A percentile compares a stretch with the other conserved stretches of the same genome.
Evolutionary conservation across 148 eudicot species (phyloP).

Genomic region (Fagopyrum tataricum): DNA sequence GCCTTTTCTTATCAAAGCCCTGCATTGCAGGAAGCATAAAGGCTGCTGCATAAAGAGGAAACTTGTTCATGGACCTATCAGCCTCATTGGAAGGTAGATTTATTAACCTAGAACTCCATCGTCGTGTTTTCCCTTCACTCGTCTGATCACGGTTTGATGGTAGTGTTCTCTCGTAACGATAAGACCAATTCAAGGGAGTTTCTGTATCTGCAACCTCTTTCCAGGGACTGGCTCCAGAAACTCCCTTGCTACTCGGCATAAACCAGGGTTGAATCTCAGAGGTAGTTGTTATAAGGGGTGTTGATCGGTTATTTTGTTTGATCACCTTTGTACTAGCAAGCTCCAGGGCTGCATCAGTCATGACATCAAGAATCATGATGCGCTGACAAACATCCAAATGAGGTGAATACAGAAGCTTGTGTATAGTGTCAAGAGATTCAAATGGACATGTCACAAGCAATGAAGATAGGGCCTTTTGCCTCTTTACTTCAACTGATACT

Average conservation of each 20-base stretch:
- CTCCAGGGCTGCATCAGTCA: conserved; percentile 89
- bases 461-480: conserved; percentile 73
- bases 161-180: conserved; percentile 77
- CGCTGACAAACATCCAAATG: conserved; percentile 81
- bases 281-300: conserved; percentile 47
- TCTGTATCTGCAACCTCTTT: conserved; percentile 53
- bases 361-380: conserved; percentile 80
- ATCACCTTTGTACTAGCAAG: conserved; percentile 54
- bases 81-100: conserved; percentile 29
- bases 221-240: conserved; percentile 79
- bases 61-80: conserved; percentile 62
- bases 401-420: conserved; percentile 77
- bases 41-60: conserved; percentile 84
- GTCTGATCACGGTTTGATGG: conserved; percentile 46
- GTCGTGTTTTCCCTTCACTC: conserved; percentile 65
- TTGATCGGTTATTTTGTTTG: conserved; percentile 30
- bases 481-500: conserved; percentile 82
- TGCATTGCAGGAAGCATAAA: conserved; percentile 98
- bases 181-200: conserved; percentile 66
- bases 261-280: conserved; percentile 80
- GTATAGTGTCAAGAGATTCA: conserved; percentile 58
- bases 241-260: conserved; percentile 63
- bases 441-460: conserved; percentile 69
- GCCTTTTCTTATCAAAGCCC: conserved; percentile 90
- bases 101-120: conserved; percentile 46